These are phyloP conservation scores for Salix dunnii DNA, from an alignment of 345 rosid species.

Conservation along the genomic window DNA sequence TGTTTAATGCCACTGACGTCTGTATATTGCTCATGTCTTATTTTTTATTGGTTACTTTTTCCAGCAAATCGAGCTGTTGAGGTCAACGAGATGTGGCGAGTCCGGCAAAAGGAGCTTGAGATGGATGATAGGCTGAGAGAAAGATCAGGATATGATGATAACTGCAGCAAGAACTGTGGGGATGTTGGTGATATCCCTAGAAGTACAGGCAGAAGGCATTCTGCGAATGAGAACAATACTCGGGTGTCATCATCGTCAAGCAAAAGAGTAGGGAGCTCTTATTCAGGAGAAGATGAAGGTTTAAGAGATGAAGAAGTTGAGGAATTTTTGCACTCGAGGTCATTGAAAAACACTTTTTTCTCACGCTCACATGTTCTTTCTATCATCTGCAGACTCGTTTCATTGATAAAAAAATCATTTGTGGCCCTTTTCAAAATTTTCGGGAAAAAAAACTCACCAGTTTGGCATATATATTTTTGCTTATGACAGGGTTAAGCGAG, in stretches of 20 bases:
- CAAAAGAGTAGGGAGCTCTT: slow-evolving; percentile 23
- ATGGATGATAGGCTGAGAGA: slow-evolving; percentile 43
- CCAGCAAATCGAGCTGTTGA: slow-evolving; percentile 81
- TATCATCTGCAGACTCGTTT: not conserved
- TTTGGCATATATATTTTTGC: slow-evolving; percentile 10
- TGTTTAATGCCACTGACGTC: not conserved
- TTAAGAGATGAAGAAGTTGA: slow-evolving; percentile 70
- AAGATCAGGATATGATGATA: slow-evolving; percentile 39
- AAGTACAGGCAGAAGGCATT: slow-evolving; percentile 31
- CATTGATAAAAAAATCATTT: not conserved
- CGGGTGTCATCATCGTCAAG: slow-evolving; percentile 40
- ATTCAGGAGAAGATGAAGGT: slow-evolving; percentile 47
- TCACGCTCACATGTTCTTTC: not conserved
- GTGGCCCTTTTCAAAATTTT: not conserved
- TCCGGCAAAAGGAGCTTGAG: slow-evolving; percentile 67
- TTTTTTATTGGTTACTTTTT: not conserved
- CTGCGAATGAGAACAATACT: slow-evolving; percentile 20
- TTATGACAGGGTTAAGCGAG: slow-evolving; percentile 62
- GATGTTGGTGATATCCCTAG: slow-evolving; percentile 21
- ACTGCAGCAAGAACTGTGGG: slow-evolving; percentile 23
- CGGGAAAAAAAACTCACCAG: not conserved
- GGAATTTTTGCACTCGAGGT: slow-evolving; percentile 80
- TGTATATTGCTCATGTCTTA: not conserved
- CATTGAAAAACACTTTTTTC: not conserved
- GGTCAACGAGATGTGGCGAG: slow-evolving; percentile 83